These are phyloP conservation scores for Candida caryicola DNA, from an alignment of 805 yeast genomes.

Conservation along the genomic window DNA sequence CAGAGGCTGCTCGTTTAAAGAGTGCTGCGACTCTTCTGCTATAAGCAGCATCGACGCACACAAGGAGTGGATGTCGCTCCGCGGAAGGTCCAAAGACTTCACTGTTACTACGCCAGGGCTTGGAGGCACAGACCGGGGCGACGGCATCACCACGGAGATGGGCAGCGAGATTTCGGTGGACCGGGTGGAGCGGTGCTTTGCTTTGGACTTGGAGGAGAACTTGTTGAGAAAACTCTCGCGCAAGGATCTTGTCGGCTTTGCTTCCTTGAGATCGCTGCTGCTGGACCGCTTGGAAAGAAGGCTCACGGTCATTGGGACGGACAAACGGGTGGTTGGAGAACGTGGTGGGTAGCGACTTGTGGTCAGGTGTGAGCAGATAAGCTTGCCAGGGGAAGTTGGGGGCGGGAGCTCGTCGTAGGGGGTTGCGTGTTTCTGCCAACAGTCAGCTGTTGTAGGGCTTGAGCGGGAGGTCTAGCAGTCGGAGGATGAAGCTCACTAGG, in stretches of 20 bases:
- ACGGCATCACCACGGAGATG: background rate
- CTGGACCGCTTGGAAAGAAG: background rate
- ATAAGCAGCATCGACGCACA: conserved; percentile 4
- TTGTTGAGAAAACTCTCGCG: background rate
- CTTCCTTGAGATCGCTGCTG: background rate
- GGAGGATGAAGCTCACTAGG: too few relatives aligned
- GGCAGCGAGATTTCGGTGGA: background rate
- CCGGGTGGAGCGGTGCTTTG: background rate
- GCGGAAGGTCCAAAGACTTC: background rate
- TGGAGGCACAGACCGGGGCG: background rate
- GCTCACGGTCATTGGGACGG: background rate
- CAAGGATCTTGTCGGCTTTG: background rate
- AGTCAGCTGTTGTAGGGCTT: too few relatives aligned
- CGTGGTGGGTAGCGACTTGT: too few relatives aligned
- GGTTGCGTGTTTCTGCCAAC: too few relatives aligned
- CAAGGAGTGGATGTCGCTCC: background rate
- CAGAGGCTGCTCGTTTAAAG: too few relatives aligned
- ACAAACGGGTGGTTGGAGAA: too few relatives aligned
- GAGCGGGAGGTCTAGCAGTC: too few relatives aligned
- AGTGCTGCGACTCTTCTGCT: background rate
- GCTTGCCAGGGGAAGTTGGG: too few relatives aligned
- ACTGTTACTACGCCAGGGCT: background rate
- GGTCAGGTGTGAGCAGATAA: too few relatives aligned
- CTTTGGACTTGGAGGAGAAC: background rate
- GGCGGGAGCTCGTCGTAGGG: too few relatives aligned